phyloP scores from a whole-genome alignment of 2,329 filamentous ascomycete genomes.

The Scedosporium apiospermum region DNA sequence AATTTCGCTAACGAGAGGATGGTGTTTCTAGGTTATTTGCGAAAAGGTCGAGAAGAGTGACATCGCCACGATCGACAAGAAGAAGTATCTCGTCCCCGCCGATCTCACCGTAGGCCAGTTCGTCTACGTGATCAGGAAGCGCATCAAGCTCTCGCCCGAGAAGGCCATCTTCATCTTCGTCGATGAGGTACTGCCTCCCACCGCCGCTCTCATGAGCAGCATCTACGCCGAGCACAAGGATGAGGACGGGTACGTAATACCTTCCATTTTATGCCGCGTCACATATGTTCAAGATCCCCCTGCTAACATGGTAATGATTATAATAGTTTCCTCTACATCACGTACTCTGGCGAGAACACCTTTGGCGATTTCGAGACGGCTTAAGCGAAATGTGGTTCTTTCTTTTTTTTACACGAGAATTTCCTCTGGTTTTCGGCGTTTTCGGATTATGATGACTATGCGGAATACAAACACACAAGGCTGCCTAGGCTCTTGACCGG shows the following conservation, averaged over 20 bases:
- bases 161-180: slow-evolving; percentile 99
- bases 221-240: slow-evolving; percentile 99
- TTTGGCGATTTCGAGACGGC: slow-evolving; percentile 55
- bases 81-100: slow-evolving; percentile 97
- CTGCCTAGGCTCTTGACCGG: not conserved
- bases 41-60: slow-evolving; percentile 99
- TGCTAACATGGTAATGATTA: slow-evolving; percentile 10
- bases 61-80: slow-evolving; percentile 99
- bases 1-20: not conserved
- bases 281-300: not conserved
- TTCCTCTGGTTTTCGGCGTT: not conserved
- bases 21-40: slow-evolving; percentile 75
- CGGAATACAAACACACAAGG: not conserved
- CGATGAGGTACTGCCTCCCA: slow-evolving; percentile 93
- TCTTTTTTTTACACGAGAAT: not conserved
- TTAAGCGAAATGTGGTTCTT: slow-evolving; percentile 15
- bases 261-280: not conserved
- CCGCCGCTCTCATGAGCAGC: slow-evolving; percentile 95
- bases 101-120: slow-evolving; percentile 99
- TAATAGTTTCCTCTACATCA: slow-evolving; percentile 89
- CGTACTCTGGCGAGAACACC: slow-evolving; percentile 98
- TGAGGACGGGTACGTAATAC: slow-evolving; percentile 50
- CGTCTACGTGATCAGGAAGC: slow-evolving; percentile 99
- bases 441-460: not conserved
- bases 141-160: slow-evolving; percentile 98